Base-by-base conservation (phyloP, 169 alveolate genomes). In the Cryptosporidium tyzzeri region DNA sequence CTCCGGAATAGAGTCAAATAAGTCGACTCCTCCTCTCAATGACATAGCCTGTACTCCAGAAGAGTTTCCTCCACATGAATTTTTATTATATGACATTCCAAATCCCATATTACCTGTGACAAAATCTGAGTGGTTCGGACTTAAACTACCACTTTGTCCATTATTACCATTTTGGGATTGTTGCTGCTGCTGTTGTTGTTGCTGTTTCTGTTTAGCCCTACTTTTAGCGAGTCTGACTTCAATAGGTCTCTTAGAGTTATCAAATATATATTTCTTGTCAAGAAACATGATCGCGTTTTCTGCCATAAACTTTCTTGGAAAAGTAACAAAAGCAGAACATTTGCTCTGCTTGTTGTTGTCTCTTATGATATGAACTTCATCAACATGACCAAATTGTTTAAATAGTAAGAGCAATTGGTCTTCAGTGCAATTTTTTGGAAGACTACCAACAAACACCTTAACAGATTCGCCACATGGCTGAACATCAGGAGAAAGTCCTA, bases 391-490 rank as follows among this genome's bases (percentile, higher is more conserved):
- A 65, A 80, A 80, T 62, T 65, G 73, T 35, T 65, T 80, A 65
- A 80, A 80, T 0, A 80, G 39, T 21, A 65, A 10, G 4, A 80
- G 70, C 7, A 80, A 37, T n/a, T 80, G 80, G n/a, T 59, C 89
- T 62, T 80, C 89, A 4, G 89, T 80, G 45, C 89, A 80, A 39
- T 59, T 80, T 48, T 80, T 80, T 16, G 89, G 89, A 41, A 80
- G 75, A 65, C 89, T 62, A 21, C 89, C 89, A n/a, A 80, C 89
- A 80, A 80, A 80, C 6, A 80, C 89, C 31, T 80, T 80, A 2
- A 80, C 74, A 16, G 89, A 80, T 33, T 80, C 89, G 14, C 89
- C 89, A 16, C 89, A 80, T n/a, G 89, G 89, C 35, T 80, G 89
- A 23, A 80, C 89, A 31, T 80, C 89, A 14, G 89, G 89, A 18